These are phyloP conservation scores for Nitzschia sp. DNA, from an alignment of 108 stramenopile genomes.

Conservation along the genomic window DNA sequence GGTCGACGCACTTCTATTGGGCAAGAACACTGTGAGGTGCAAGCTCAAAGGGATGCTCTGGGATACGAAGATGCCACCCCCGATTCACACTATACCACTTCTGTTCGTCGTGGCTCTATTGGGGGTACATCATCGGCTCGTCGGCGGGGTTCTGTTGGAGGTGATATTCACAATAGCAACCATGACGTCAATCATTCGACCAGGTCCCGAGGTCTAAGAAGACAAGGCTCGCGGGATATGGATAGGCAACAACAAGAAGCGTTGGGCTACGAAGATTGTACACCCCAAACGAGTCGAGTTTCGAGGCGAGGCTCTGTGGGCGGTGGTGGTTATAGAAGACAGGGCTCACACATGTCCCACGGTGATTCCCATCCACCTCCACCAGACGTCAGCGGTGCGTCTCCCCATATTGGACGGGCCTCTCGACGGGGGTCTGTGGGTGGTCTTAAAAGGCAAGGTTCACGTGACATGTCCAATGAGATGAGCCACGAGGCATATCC, in stretches of 20 bases:
- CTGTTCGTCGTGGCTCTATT: background rate
- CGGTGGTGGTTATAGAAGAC: background rate
- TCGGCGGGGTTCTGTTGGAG: background rate
- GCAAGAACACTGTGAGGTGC: background rate
- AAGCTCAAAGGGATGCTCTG: background rate
- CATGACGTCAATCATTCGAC: too few species aligned
- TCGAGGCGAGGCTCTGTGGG: too few species aligned
- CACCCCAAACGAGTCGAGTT: too few species aligned
- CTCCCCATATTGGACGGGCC: background rate
- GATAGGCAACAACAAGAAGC: too few species aligned
- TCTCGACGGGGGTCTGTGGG: background rate
- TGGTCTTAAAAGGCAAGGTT: background rate
- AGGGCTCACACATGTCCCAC: too few species aligned
- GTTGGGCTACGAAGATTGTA: too few species aligned
- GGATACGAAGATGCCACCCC: background rate
- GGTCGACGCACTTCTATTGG: background rate
- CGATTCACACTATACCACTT: background rate
- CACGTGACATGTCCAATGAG: background rate
- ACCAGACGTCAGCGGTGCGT: background rate
- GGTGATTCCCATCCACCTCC: background rate
- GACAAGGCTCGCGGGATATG: too few species aligned
- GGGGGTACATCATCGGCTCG: background rate
- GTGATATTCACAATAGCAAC: too few species aligned
- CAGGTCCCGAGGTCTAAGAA: too few species aligned
- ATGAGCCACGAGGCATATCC: background rate